phyloP scores from a whole-genome alignment of 352 stramenopile genomes.

The Aphanomyces invadans region DNA sequence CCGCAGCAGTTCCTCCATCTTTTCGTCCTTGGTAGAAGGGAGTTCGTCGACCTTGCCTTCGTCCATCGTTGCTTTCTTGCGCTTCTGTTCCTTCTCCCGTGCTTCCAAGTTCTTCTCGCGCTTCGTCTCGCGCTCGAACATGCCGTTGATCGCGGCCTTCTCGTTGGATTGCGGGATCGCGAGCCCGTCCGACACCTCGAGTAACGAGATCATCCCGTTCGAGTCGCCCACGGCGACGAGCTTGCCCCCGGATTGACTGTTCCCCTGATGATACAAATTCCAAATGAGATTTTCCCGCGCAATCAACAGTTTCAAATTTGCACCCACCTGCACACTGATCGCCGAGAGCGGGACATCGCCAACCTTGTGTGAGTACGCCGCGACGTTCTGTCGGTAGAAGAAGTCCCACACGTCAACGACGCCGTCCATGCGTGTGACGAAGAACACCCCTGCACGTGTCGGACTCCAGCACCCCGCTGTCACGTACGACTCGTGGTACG shows the following conservation, averaged over 20 bases:
- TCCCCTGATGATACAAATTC: slow-evolving; percentile 37
- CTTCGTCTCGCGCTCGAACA: slow-evolving; percentile 97
- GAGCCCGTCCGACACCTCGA: slow-evolving; percentile 92
- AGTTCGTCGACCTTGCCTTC: slow-evolving; percentile 68
- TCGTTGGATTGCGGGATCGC: slow-evolving; percentile 88
- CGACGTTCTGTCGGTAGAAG: slow-evolving; percentile 95
- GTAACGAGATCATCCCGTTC: slow-evolving; percentile 94
- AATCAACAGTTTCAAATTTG: neutral
- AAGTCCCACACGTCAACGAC: slow-evolving; percentile 98
- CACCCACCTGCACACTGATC: slow-evolving; percentile 83
- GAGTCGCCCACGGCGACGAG: slow-evolving; percentile 92
- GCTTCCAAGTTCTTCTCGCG: slow-evolving; percentile 92
- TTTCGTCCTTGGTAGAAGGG: slow-evolving; percentile 73
- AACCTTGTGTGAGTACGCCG: slow-evolving; percentile 97
- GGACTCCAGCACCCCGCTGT: slow-evolving; percentile 95
- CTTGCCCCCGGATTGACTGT: slow-evolving; percentile 79
- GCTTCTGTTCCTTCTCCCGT: slow-evolving; percentile 81
- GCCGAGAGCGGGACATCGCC: slow-evolving; percentile 85
- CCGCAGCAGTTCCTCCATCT: slow-evolving; percentile 91
- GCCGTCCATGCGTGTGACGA: slow-evolving; percentile 94
- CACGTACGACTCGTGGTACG: slow-evolving; percentile 94
- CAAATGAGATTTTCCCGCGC: neutral
- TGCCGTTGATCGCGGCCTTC: slow-evolving; percentile 90
- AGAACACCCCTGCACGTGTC: slow-evolving; percentile 94
- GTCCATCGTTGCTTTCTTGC: slow-evolving; percentile 74